phyloP scores from a whole-genome alignment of 2,329 filamentous ascomycete species.

The Beauveria australis region DNA sequence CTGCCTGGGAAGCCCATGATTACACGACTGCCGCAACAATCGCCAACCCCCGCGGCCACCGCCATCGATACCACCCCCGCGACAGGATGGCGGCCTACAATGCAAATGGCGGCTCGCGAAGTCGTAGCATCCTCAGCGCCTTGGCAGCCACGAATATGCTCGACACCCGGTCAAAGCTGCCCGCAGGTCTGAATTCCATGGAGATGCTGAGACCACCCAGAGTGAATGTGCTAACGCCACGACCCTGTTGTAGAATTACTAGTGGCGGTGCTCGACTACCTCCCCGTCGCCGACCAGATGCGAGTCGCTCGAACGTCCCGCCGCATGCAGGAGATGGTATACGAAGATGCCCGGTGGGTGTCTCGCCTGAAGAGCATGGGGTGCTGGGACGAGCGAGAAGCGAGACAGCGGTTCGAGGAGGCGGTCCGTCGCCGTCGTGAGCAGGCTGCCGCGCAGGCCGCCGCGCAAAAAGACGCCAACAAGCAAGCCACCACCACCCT shows the following conservation, averaged over 20 bases:
- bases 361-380: constrained; percentile 77
- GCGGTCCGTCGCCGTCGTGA: constrained; percentile 54
- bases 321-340: constrained; percentile 94
- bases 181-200: constrained; percentile 55
- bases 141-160: constrained; percentile 76
- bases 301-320: constrained; percentile 76
- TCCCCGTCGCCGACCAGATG: constrained; percentile 77
- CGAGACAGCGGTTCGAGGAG: constrained; percentile 71
- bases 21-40: background rate
- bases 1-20: background rate
- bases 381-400: constrained; percentile 85
- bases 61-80: constrained; percentile 1
- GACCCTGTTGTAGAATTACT: constrained; percentile 60
- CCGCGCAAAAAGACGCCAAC: constrained; percentile 16
- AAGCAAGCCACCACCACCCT: constrained; percentile 42
- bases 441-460: constrained; percentile 24
- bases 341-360: constrained; percentile 95
- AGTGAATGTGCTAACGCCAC: background rate
- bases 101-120: constrained; percentile 29
- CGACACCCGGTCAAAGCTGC: constrained; percentile 67
- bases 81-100: constrained; percentile 35
- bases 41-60: background rate
- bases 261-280: constrained; percentile 78
- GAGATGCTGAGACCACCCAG: too few species aligned
- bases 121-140: constrained; percentile 59